Conservation (phyloP, 345 rosid species). For the Pistacia atlantica region DNA sequence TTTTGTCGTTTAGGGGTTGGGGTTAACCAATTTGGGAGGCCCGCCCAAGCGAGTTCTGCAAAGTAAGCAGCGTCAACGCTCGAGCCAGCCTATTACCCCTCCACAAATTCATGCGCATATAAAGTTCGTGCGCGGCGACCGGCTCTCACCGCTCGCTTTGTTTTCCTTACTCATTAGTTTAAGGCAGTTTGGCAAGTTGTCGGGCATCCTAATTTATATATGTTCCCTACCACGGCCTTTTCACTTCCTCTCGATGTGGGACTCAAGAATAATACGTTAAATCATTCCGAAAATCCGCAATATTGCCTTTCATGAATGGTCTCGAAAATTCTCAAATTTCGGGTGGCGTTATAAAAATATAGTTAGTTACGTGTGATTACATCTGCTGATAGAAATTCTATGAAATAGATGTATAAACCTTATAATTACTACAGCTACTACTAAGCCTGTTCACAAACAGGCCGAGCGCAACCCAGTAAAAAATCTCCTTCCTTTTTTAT, state of each 20-base stretch:
- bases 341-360: too few relatives aligned
- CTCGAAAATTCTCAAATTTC: too few relatives aligned
- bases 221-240: neutral
- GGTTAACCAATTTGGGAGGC: slow-evolving; percentile 52
- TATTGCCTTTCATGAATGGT: too few relatives aligned
- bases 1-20: neutral
- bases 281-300: too few relatives aligned
- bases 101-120: slow-evolving; percentile 76
- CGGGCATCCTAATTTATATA: neutral
- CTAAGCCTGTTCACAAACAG: too few relatives aligned
- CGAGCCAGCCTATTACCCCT: slow-evolving; percentile 87
- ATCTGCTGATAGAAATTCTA: too few relatives aligned
- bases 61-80: slow-evolving; percentile 87
- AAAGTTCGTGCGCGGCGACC: slow-evolving; percentile 51
- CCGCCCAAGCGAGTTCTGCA: slow-evolving; percentile 84
- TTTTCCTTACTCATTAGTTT: slow-evolving; percentile 99
- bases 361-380: too few relatives aligned
- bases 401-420: too few relatives aligned
- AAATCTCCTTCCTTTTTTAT: too few relatives aligned
- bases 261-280: neutral
- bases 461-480: too few relatives aligned
- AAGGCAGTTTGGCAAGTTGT: fast-evolving
- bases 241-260: slow-evolving; percentile 17
- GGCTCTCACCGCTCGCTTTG: slow-evolving; percentile 78
- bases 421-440: too few relatives aligned